Evolutionary conservation across 306 rosid genomes (phyloP), one percentile per base, ranked within the genome.

Genomic region (Begonia masoniana): DNA sequence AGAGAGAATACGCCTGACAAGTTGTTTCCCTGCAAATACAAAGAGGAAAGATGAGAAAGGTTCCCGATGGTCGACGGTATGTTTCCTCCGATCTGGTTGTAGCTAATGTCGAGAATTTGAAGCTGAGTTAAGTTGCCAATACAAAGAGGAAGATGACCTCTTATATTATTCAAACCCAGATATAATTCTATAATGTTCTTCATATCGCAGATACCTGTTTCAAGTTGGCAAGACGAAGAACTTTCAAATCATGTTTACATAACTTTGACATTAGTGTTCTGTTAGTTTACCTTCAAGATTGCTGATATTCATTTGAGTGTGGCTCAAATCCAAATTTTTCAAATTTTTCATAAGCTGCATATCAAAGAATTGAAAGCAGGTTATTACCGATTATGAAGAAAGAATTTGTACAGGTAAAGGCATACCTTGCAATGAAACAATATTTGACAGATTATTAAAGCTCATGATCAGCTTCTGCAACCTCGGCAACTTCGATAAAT

Each of bases 1-100:
- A 71, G 41, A n/a, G 62, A 54, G 52, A 66, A 66, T 11, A 42
- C 15, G 7, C 77, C 77, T 14, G 62, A 8, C 1, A 66, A 13
- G 47, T 6, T 0, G 35, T 66, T 71, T 0, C 2, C 60, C 14
- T 1, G 10, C 10, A 72, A 16, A 6, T 63, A 57, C 5, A 71
- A 16, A 55, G 41, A 52, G 6, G 0, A 39, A 4, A 66, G 26
- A 9, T 13, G 10, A 10, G 58, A 13, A n/a, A 54, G 46, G 16
- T 35, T 54, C 5, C 3, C 17, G 31, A 54, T 31, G 46, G 46
- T 13, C 2, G 45, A 6, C 2, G 23, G 58, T 12, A 36, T 35
- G 41, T n/a, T 35, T 35, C 58, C 45, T 1, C 19, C 15, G 1
- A 53, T 21, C 13, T 21, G 41, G 15, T 53, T 53, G 6, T 6